Conservation (phyloP, 345 rosid genomes). For the Erysimum cheiranthoides region DNA sequence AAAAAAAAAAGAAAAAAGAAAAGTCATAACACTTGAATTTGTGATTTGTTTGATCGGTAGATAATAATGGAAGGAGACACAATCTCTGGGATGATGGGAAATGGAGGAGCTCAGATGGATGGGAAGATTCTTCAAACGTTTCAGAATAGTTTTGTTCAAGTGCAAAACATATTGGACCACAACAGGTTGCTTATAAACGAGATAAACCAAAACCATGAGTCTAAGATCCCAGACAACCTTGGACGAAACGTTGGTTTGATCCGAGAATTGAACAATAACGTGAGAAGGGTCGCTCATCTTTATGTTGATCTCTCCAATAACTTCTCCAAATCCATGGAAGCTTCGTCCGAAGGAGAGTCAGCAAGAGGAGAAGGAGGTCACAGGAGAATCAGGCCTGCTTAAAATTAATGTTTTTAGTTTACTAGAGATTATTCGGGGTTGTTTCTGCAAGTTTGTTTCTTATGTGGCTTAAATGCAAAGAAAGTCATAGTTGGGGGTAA, state of each 20-base stretch:
- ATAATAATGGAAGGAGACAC: conserved; percentile 66
- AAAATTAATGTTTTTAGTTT: conserved; percentile 3
- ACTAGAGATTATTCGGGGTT: conserved; percentile 1
- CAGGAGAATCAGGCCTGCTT: conserved; percentile 65
- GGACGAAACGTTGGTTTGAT: conserved; percentile 75
- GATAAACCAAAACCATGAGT: conserved; percentile 84
- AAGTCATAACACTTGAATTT: background rate
- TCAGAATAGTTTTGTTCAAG: conserved; percentile 76
- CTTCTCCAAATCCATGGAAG: conserved; percentile 66
- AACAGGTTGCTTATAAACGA: conserved; percentile 72
- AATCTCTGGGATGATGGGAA: conserved; percentile 54
- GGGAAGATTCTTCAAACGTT: conserved; percentile 69
- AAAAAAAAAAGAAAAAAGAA: background rate
- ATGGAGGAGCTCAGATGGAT: conserved; percentile 61
- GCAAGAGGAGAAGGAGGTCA: conserved; percentile 49
- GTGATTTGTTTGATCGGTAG: background rate
- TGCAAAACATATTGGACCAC: conserved; percentile 70
- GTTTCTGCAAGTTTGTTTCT: background rate
- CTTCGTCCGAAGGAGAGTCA: conserved; percentile 72
- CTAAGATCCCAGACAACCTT: conserved; percentile 71
- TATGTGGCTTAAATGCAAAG: background rate
- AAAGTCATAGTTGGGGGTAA: background rate
- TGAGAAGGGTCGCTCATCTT: conserved; percentile 73
- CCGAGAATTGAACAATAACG: conserved; percentile 81
- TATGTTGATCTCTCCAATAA: conserved; percentile 72